Evolutionary conservation across 805 yeast species (phyloP).

Genomic region (Candida peoriensis): DNA sequence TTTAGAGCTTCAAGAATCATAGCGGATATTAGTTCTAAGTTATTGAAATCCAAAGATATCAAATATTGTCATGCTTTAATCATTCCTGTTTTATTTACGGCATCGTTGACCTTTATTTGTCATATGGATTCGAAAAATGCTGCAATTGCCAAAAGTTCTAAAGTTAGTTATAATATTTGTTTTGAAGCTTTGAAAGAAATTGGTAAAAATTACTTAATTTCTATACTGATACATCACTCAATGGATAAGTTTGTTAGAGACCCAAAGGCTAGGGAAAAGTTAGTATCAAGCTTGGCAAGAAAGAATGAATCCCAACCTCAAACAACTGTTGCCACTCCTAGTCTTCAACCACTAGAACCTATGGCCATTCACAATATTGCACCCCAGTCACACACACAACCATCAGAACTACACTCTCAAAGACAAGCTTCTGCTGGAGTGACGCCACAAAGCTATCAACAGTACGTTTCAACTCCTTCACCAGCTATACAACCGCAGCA

Average conservation of each 20-base stretch:
- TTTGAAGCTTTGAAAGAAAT: conserved; percentile 30
- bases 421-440: no score
- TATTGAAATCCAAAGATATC: conserved; percentile 45
- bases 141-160: conserved; percentile 32
- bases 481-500: no score
- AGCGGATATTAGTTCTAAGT: conserved; percentile 53
- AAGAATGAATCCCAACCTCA: conserved; percentile 12
- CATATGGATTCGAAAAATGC: conserved; percentile 44
- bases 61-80: conserved; percentile 52
- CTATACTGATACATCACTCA: conserved; percentile 44
- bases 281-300: conserved; percentile 15
- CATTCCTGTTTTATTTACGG: conserved; percentile 55
- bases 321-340: conserved; percentile 12
- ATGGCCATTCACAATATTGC: not conserved
- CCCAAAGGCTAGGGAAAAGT: conserved; percentile 20
- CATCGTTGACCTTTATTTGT: conserved; percentile 66
- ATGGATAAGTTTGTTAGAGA: conserved; percentile 39
- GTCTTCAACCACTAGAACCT: not conserved
- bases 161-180: conserved; percentile 28
- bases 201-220: conserved; percentile 50
- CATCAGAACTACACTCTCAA: no score
- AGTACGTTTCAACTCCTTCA: no score
- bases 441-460: no score
- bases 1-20: conserved; percentile 80
- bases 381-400: not conserved